Percentiles rank a stretch among this genome's conserved stretches.
Evolutionary conservation across 177 flowering plant genomes (phyloP).

Genomic region (Telopea speciosissima): DNA sequence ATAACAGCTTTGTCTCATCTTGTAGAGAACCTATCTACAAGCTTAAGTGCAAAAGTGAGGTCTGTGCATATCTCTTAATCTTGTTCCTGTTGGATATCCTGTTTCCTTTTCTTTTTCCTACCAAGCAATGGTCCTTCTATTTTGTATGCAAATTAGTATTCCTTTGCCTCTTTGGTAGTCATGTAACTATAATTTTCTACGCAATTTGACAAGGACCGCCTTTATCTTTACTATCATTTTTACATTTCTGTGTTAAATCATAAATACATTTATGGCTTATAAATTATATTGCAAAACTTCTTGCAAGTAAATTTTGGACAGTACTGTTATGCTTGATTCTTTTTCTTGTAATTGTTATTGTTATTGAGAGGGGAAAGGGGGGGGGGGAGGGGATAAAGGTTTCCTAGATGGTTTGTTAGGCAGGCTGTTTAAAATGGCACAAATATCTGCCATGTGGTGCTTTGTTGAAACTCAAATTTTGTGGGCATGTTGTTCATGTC

Average conservation of each 20-base stretch:
- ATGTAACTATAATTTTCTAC: not conserved
- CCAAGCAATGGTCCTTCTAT: not conserved
- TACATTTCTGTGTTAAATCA: not conserved
- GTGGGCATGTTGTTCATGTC: too few species aligned
- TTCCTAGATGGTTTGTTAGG: too few species aligned
- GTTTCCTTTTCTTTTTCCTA: too few species aligned
- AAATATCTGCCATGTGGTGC: too few species aligned
- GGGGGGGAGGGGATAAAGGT: too few species aligned
- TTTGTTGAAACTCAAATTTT: too few species aligned
- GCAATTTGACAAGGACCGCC: not conserved
- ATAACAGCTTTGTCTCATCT: constrained; percentile 97
- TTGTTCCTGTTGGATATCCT: not conserved
- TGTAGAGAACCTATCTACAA: constrained; percentile 97
- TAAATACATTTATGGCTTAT: not conserved
- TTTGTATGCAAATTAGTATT: not conserved
- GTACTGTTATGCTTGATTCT: not conserved
- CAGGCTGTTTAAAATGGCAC: too few species aligned
- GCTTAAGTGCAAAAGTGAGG: constrained; percentile 91
- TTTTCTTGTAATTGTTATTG: not conserved
- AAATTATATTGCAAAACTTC: too few species aligned
- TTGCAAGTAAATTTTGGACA: too few species aligned
- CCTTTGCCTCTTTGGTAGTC: not conserved
- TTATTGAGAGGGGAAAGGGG: too few species aligned
- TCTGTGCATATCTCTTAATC: constrained; percentile 16
- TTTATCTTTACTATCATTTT: not conserved